Evolutionary conservation across 2,329 filamentous ascomycete genomes (phyloP).

Genomic region (Talaromyces sp.): DNA sequence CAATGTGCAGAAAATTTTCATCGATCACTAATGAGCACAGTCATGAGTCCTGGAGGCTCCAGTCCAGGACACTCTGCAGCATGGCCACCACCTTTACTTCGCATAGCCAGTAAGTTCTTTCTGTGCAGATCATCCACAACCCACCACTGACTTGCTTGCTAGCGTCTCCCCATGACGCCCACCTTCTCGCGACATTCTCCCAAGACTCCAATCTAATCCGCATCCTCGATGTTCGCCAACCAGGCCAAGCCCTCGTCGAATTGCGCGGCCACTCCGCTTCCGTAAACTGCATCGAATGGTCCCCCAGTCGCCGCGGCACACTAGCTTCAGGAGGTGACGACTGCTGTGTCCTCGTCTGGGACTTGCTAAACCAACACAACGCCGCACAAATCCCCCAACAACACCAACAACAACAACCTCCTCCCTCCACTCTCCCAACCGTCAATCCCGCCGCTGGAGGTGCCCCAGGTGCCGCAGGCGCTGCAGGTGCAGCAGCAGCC

Average conservation of each 20-base stretch:
- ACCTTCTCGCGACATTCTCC: conserved; percentile 95
- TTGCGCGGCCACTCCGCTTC: conserved; percentile 81
- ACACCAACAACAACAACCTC: conserved; percentile 11
- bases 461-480: conserved; percentile 21
- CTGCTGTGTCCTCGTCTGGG: conserved; percentile 88
- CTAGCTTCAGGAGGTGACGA: conserved; percentile 91
- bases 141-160: conserved; percentile 14
- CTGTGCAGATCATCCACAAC: neutral
- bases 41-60: conserved; percentile 52
- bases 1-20: neutral
- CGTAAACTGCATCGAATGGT: conserved; percentile 96
- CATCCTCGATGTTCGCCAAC: conserved; percentile 92
- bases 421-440: conserved; percentile 30
- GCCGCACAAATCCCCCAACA: conserved; percentile 40
- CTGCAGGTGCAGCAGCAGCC: conserved; percentile 16
- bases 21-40: conserved; percentile 25
- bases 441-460: neutral
- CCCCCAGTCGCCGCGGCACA: conserved; percentile 76
- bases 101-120: conserved; percentile 39
- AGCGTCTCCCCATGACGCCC: conserved; percentile 91
- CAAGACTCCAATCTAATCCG: conserved; percentile 88
- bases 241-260: conserved; percentile 89
- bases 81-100: conserved; percentile 58
- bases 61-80: conserved; percentile 61
- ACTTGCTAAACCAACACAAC: conserved; percentile 69